Evolutionary conservation across 805 yeast genomes (phyloP).

Genomic region (Zygosaccharomyces siamensis): DNA sequence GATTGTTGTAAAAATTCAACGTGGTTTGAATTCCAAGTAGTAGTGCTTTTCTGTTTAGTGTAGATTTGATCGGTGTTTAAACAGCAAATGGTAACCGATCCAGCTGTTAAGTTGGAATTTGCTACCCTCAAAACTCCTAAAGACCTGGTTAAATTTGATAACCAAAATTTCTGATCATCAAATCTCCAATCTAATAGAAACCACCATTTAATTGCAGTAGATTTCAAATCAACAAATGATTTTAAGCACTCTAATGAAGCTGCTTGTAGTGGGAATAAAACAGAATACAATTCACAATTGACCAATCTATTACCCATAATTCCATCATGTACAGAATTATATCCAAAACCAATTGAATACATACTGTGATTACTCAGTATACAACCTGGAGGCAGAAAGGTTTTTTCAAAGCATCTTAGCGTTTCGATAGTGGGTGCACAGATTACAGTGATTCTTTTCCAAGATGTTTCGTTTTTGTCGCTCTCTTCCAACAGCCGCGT

Average conservation of each 20-base stretch:
- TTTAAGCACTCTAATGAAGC: slow-evolving; percentile 1
- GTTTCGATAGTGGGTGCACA: slow-evolving; percentile 10
- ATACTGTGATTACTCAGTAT: slow-evolving; percentile 5
- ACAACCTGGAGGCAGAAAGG: slow-evolving; percentile 7
- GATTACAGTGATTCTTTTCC: slow-evolving; percentile 2
- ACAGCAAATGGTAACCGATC: slow-evolving; percentile 14
- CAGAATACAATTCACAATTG: slow-evolving; percentile 5
- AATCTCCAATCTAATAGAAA: slow-evolving; percentile 26
- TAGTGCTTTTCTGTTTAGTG: slow-evolving; percentile 16
- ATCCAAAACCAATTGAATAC: slow-evolving; percentile 7
- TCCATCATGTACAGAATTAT: neutral
- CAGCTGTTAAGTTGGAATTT: slow-evolving; percentile 2
- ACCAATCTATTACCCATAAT: neutral
- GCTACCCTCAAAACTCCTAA: neutral
- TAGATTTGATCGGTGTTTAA: slow-evolving; percentile 17
- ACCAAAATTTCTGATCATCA: slow-evolving; percentile 21
- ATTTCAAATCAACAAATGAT: slow-evolving; percentile 5
- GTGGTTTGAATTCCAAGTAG: slow-evolving; percentile 23
- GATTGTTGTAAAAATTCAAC: slow-evolving; percentile 27
- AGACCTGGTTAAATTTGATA: slow-evolving; percentile 12
- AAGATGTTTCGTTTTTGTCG: neutral
- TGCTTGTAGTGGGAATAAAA: slow-evolving; percentile 3
- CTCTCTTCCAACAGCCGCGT: slow-evolving; percentile 1
- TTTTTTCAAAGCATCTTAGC: slow-evolving; percentile 8
- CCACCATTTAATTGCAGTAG: slow-evolving; percentile 8